Percentiles rank a stretch among this genome's conserved stretches.
Conservation (phyloP, 805 yeast species). For the Candida sanyiensis region DNA sequence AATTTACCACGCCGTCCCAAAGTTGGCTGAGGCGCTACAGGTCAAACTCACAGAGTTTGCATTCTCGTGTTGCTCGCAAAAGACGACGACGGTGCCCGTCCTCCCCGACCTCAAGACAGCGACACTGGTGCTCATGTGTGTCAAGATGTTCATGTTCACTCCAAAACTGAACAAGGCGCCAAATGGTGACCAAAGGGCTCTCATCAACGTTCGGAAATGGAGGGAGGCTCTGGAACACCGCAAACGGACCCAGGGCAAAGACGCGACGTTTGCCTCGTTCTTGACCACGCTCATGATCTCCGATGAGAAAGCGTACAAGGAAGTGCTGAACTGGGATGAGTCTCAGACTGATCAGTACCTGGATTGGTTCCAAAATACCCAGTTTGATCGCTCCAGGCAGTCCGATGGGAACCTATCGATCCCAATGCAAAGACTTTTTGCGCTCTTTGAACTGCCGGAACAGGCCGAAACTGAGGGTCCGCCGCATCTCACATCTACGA, state of each 20-base stretch:
- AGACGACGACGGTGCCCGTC: constrained; percentile 37
- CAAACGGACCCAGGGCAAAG: constrained; percentile 8
- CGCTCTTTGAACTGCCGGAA: constrained; percentile 20
- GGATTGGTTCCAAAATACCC: constrained; percentile 38
- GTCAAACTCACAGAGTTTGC: constrained; percentile 2
- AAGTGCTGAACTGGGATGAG: constrained; percentile 44
- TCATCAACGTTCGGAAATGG: constrained; percentile 16
- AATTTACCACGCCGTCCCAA: constrained; percentile 33
- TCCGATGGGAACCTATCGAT: constrained; percentile 18
- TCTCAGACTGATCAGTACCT: constrained; percentile 41
- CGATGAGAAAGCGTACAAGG: constrained; percentile 26
- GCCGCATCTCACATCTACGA: background rate
- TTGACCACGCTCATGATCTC: constrained; percentile 13
- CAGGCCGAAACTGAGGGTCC: background rate
- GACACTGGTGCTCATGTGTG: constrained; percentile 10
- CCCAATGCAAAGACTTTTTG: constrained; percentile 20
- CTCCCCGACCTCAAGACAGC: constrained; percentile 25
- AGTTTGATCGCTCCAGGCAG: constrained; percentile 20
- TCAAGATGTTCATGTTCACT: constrained; percentile 23
- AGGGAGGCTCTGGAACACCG: constrained; percentile 18
- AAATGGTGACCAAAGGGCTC: background rate
- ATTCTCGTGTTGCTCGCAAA: too few species aligned
- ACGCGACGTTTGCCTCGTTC: constrained; percentile 8
- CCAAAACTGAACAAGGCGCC: constrained; percentile 4
- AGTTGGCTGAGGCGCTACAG: constrained; percentile 22